These are phyloP conservation scores for Leucocoprinus gongylophorus DNA, from an alignment of 1,284 basidiomycete genomes.

Conservation along the genomic window DNA sequence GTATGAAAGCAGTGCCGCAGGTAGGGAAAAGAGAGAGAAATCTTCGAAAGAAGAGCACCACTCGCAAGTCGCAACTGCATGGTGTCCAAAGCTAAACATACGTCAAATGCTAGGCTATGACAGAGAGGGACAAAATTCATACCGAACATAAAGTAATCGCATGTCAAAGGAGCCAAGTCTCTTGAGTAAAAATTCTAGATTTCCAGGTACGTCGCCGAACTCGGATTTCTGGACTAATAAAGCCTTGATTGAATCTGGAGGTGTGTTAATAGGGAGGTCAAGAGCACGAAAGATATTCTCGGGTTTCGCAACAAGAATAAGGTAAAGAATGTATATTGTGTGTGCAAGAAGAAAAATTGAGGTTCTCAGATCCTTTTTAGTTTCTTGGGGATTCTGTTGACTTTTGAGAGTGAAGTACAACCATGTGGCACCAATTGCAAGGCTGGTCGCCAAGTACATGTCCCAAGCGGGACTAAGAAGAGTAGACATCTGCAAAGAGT, in stretches of 20 bases:
- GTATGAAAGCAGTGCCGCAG: constrained; percentile 50
- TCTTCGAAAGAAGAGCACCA: constrained; percentile 54
- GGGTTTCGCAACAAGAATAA: constrained; percentile 43
- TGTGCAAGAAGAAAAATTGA: constrained; percentile 45
- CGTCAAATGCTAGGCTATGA: constrained; percentile 1
- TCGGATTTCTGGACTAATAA: constrained; percentile 35
- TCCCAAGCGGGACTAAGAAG: constrained; percentile 15
- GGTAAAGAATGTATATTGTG: constrained; percentile 46
- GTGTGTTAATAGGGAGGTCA: constrained; percentile 45
- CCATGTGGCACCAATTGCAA: constrained; percentile 30
- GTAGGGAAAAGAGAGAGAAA: constrained; percentile 51
- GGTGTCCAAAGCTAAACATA: constrained; percentile 53
- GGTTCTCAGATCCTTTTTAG: constrained; percentile 13
- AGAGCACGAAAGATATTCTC: constrained; percentile 56
- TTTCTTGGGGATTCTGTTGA: constrained; percentile 24
- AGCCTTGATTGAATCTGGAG: constrained; percentile 45
- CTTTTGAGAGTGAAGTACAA: constrained; percentile 26
- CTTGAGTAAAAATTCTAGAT: constrained; percentile 47
- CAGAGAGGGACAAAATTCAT: constrained; percentile 15
- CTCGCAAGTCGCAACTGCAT: constrained; percentile 50
- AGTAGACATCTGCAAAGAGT: constrained; percentile 5
- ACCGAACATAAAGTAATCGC: constrained; percentile 56
- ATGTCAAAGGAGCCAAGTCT: constrained; percentile 52
- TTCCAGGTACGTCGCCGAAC: constrained; percentile 34
- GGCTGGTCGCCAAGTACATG: constrained; percentile 23